A percentile compares a stretch with the other conserved stretches of the same genome.
Conservation (phyloP, 495 filamentous ascomycete species). For the Amphirosellinia nigrospora region DNA sequence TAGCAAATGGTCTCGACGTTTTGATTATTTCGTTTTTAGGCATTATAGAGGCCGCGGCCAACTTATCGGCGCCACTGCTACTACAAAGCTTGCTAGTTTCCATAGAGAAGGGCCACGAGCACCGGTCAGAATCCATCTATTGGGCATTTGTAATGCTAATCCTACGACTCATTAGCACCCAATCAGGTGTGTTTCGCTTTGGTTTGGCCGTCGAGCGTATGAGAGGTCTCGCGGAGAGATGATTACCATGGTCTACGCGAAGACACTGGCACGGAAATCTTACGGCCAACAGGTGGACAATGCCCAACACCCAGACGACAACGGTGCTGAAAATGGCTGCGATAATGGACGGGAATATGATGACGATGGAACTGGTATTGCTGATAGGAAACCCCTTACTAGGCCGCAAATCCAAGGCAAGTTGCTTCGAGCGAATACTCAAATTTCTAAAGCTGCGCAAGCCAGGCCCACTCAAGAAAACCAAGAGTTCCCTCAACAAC, state of each 20-base stretch:
- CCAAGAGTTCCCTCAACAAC: conserved; percentile 45
- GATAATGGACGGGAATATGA: conserved; percentile 19
- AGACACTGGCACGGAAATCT: conserved; percentile 77
- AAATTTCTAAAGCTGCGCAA: conserved; percentile 28
- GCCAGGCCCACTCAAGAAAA: conserved; percentile 13
- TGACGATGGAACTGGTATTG: background rate
- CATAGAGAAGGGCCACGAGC: conserved; percentile 59
- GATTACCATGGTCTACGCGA: conserved; percentile 88
- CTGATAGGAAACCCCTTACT: conserved; percentile 33
- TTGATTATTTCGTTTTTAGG: conserved; percentile 67
- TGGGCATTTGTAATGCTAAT: conserved; percentile 69
- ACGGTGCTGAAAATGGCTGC: conserved; percentile 33
- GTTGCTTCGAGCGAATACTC: conserved; percentile 31
- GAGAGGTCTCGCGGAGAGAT: conserved; percentile 82
- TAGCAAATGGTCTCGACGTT: conserved; percentile 78
- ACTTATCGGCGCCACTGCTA: conserved; percentile 70
- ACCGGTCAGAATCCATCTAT: conserved; percentile 63
- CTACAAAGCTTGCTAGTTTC: conserved; percentile 73
- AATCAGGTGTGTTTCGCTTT: conserved; percentile 73
- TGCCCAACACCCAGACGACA: conserved; percentile 24
- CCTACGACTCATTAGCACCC: conserved; percentile 64
- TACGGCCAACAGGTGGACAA: conserved; percentile 45
- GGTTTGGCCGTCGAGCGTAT: conserved; percentile 77
- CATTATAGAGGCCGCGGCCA: conserved; percentile 64
- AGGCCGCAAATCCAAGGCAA: conserved; percentile 25